phyloP scores from a whole-genome alignment of 495 filamentous ascomycete species.

The Xylaria palmicola region DNA sequence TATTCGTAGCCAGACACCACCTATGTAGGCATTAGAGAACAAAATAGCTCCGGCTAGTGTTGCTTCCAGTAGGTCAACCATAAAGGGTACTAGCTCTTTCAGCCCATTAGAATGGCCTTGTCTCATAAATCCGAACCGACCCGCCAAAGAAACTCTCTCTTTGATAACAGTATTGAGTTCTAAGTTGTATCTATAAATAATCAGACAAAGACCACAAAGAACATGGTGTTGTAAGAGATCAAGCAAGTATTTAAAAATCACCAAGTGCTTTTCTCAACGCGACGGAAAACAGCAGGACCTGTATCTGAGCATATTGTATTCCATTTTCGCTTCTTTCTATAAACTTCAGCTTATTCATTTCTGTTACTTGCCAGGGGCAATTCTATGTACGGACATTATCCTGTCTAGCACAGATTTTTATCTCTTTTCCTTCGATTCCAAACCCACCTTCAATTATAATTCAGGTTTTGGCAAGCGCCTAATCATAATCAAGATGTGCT shows the following conservation, averaged over 20 bases:
- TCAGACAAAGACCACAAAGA: not conserved
- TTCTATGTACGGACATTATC: not conserved
- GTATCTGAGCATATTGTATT: too few species aligned
- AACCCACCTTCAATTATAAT: not conserved
- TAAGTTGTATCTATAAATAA: not conserved
- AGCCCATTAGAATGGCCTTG: constrained; percentile 4
- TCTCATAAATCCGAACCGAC: not conserved
- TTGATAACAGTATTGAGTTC: not conserved
- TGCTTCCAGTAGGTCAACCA: too few species aligned
- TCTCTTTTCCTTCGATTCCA: not conserved
- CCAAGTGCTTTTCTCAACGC: too few species aligned
- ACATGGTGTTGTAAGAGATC: not conserved
- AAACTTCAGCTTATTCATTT: not conserved
- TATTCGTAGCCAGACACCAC: too few species aligned
- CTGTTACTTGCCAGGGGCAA: not conserved
- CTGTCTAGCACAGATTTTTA: not conserved
- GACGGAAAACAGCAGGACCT: too few species aligned
- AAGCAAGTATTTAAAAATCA: constrained; percentile 9
- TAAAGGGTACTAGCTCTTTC: too few species aligned
- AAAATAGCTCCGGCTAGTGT: too few species aligned
- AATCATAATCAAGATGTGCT: constrained; percentile 12
- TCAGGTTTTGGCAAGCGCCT: not conserved
- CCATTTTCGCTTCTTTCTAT: too few species aligned
- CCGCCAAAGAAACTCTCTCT: not conserved
- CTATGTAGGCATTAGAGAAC: too few species aligned